Percentiles rank a stretch among this genome's conserved stretches.
Evolutionary conservation across 2,329 filamentous ascomycete species (phyloP).

Genomic region (Colletotrichum sp.): DNA sequence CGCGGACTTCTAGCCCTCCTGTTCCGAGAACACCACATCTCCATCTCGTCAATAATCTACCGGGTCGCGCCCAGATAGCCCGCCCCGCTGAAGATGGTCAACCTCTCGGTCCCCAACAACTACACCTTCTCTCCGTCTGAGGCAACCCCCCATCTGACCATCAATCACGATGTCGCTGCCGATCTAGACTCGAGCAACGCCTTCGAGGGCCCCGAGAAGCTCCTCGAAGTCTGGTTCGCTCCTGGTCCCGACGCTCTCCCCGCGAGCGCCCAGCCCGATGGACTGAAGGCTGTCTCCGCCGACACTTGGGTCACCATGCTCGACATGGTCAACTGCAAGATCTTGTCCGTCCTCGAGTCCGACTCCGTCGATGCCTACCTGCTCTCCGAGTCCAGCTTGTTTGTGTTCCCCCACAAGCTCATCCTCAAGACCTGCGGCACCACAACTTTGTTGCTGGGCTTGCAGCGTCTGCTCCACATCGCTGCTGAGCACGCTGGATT

Average conservation of each 20-base stretch:
- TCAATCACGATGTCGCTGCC: slow-evolving; percentile 92
- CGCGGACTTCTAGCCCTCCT: slow-evolving; percentile 63
- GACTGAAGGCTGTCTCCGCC: slow-evolving; percentile 83
- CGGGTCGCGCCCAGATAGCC: slow-evolving; percentile 23
- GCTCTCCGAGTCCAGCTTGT: slow-evolving; percentile 99
- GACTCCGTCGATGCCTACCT: slow-evolving; percentile 96
- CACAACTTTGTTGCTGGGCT: slow-evolving; percentile 87
- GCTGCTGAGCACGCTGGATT: slow-evolving; percentile 90
- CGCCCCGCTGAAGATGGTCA: slow-evolving; percentile 67
- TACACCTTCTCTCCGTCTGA: slow-evolving; percentile 84
- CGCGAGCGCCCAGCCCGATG: slow-evolving; percentile 71
- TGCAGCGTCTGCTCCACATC: slow-evolving; percentile 91
- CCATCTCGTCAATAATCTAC: slow-evolving; percentile 23
- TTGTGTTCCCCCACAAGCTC: slow-evolving; percentile 99
- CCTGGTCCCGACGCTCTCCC: slow-evolving; percentile 78
- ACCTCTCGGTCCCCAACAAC: slow-evolving; percentile 78
- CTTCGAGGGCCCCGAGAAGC: slow-evolving; percentile 97
- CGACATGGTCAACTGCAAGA: slow-evolving; percentile 98
- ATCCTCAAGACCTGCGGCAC: slow-evolving; percentile 99
- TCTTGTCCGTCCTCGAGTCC: slow-evolving; percentile 90
- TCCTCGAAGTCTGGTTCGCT: slow-evolving; percentile 98
- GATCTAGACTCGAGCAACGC: slow-evolving; percentile 95
- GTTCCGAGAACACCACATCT: background rate
- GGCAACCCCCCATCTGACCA: slow-evolving; percentile 88
- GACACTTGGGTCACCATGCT: slow-evolving; percentile 97